These are phyloP conservation scores for Brassica napus DNA, from an alignment of 345 rosid genomes.

Conservation along the genomic window Da-Ae NC_063439.1:8841001-8841500, in stretches of 20 bases:
- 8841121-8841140: background rate
- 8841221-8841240: constrained; percentile 3
- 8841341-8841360: background rate
- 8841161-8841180: background rate
- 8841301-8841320: constrained; percentile 2
- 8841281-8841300: constrained; percentile 6
- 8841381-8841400: constrained; percentile 6
- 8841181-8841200: background rate
- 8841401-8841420: background rate
- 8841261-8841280: background rate
- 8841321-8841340: background rate
- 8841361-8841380: background rate
- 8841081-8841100: background rate
- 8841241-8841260: background rate
- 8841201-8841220: background rate
- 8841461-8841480: constrained; percentile 9
- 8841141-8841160: background rate
- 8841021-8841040: background rate
- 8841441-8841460: background rate
- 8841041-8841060: background rate
- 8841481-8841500: background rate
- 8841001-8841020: background rate
- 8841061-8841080: background rate
- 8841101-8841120: background rate
- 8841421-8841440: background rate